phyloP scores from a whole-genome alignment of 2,329 filamentous ascomycete genomes.

The Pseudopyricularia javanii region DNA sequence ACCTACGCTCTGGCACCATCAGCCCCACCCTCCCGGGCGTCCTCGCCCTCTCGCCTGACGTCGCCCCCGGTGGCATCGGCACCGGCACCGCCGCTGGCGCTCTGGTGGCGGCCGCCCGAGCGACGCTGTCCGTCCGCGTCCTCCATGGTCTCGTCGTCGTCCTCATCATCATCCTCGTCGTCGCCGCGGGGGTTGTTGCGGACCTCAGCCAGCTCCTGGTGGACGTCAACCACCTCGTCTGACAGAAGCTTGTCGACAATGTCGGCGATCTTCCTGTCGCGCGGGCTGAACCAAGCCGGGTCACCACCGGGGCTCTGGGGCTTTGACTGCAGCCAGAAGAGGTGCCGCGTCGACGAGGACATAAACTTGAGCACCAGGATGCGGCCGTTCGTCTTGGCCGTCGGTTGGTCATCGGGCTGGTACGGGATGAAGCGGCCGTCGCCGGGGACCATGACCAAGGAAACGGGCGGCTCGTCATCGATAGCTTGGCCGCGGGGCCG shows the following conservation, averaged over 20 bases:
- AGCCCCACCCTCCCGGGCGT: constrained; percentile 80
- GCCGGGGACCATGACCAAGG: constrained; percentile 85
- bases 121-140: constrained; percentile 58
- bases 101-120: constrained; percentile 38
- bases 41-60: constrained; percentile 78
- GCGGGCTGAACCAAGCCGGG: constrained; percentile 66
- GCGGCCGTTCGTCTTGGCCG: constrained; percentile 67
- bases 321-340: constrained; percentile 96
- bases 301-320: constrained; percentile 51
- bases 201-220: constrained; percentile 56
- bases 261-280: constrained; percentile 77
- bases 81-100: constrained; percentile 69
- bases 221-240: constrained; percentile 77
- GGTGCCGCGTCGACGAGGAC: constrained; percentile 78
- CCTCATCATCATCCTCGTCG: constrained; percentile 39
- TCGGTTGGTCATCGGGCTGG: constrained; percentile 39
- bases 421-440: constrained; percentile 76
- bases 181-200: constrained; percentile 25
- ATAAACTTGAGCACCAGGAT: constrained; percentile 90
- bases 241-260: constrained; percentile 77
- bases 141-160: constrained; percentile 68
- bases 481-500: constrained; percentile 61
- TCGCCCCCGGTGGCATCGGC: constrained; percentile 83
- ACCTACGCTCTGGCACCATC: constrained; percentile 99
- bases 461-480: constrained; percentile 64